These are phyloP conservation scores for Phytophthora megakarya DNA, from an alignment of 352 stramenopile species.

Conservation along the genomic window DNA sequence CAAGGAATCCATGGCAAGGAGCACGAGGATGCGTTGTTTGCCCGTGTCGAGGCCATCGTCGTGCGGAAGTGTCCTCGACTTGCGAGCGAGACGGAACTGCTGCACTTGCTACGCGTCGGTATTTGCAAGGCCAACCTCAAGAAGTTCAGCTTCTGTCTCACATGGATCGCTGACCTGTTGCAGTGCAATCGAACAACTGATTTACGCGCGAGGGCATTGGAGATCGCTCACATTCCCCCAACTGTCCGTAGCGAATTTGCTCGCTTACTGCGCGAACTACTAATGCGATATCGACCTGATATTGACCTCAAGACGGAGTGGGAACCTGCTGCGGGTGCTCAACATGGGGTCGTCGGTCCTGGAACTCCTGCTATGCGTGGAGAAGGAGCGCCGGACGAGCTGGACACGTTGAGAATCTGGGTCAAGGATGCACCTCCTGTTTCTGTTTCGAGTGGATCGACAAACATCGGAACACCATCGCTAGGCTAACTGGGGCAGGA, in stretches of 20 bases:
- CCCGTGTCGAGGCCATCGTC: slow-evolving; percentile 68
- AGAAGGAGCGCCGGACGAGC: slow-evolving; percentile 32
- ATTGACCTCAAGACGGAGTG: slow-evolving; percentile 79
- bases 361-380: slow-evolving; percentile 23
- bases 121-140: slow-evolving; percentile 86
- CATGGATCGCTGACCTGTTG: slow-evolving; percentile 77
- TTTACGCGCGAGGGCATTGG: slow-evolving; percentile 64
- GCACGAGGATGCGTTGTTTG: slow-evolving; percentile 64
- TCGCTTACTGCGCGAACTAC: slow-evolving; percentile 57
- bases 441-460: slow-evolving; percentile 5
- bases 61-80: slow-evolving; percentile 63
- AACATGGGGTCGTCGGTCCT: slow-evolving; percentile 22
- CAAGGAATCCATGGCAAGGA: slow-evolving; percentile 75
- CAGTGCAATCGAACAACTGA: slow-evolving; percentile 67
- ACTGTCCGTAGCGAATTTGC: slow-evolving; percentile 74
- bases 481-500: slow-evolving; percentile 24
- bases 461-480: slow-evolving; percentile 15
- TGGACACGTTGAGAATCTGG: slow-evolving; percentile 77
- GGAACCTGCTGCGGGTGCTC: slow-evolving; percentile 49
- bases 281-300: slow-evolving; percentile 58
- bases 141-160: slow-evolving; percentile 84
- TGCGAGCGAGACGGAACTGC: slow-evolving; percentile 53
- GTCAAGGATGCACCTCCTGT: slow-evolving; percentile 53
- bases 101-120: slow-evolving; percentile 63
- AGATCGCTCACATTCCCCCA: slow-evolving; percentile 75